Conservation (phyloP, 1,284 basidiomycete species). For the Thecaphora frezii region DNA sequence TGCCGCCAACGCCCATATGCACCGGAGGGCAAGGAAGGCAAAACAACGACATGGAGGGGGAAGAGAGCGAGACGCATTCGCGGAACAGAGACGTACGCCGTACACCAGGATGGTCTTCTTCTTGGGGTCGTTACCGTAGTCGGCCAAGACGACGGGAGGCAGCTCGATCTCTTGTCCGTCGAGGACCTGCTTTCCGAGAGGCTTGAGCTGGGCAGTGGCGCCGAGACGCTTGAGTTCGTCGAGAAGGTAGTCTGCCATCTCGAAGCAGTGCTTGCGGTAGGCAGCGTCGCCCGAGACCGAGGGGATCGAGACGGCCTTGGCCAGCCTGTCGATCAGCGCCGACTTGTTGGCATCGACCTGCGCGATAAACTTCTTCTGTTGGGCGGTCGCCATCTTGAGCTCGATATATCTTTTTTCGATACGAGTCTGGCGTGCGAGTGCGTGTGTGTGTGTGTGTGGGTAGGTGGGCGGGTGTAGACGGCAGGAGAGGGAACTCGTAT, state of each 20-base stretch:
- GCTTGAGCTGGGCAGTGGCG: conserved; percentile 45
- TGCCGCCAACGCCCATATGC: too few relatives aligned
- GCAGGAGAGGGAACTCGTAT: too few relatives aligned
- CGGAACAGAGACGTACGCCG: conserved; percentile 61
- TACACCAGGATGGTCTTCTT: conserved; percentile 83
- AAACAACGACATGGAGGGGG: too few relatives aligned
- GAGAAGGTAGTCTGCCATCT: conserved; percentile 57
- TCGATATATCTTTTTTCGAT: too few relatives aligned
- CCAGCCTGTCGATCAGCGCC: conserved; percentile 47
- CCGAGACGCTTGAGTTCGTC: conserved; percentile 50
- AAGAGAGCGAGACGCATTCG: neutral
- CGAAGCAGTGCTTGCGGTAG: conserved; percentile 53
- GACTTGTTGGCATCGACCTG: conserved; percentile 55
- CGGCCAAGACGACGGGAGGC: conserved; percentile 83
- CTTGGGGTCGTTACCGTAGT: conserved; percentile 76
- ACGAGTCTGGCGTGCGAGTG: too few relatives aligned
- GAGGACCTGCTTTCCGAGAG: conserved; percentile 73
- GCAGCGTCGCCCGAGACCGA: conserved; percentile 55
- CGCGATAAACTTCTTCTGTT: conserved; percentile 44
- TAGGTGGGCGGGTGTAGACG: too few relatives aligned
- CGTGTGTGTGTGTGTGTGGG: too few relatives aligned
- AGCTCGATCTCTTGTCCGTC: conserved; percentile 77
- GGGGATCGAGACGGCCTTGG: conserved; percentile 55
- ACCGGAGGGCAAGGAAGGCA: too few relatives aligned
- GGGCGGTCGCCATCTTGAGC: conserved; percentile 32